phyloP scores from a whole-genome alignment of 1,139 yeast genomes.

The Magnusiomyces clavatus region DNA sequence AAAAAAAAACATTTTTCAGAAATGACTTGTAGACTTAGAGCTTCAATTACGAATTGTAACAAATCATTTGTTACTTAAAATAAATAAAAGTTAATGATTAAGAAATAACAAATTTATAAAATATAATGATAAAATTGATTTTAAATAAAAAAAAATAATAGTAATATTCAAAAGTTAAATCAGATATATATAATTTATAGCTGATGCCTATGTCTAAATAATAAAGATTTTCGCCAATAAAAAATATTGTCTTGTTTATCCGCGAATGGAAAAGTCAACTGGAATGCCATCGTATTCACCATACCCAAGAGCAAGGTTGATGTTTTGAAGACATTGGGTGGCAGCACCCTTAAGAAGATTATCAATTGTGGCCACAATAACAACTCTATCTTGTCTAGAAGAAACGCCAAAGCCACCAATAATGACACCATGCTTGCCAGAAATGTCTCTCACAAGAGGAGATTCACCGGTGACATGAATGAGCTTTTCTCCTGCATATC shows the following conservation, averaged over 20 bases:
- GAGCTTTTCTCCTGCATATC: constrained; percentile 81
- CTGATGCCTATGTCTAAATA: too few relatives aligned
- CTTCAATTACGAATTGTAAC: too few relatives aligned
- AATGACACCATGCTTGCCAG: constrained; percentile 90
- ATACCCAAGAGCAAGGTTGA: constrained; percentile 81
- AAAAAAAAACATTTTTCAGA: too few relatives aligned
- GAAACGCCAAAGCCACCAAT: constrained; percentile 95
- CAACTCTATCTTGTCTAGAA: constrained; percentile 82
- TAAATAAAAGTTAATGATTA: too few relatives aligned
- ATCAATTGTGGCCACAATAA: constrained; percentile 89
- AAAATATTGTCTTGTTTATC: neutral
- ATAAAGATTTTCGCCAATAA: too few relatives aligned
- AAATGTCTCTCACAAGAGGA: constrained; percentile 83
- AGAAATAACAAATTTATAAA: neutral
- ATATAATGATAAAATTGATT: neutral
- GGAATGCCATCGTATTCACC: constrained; percentile 96
- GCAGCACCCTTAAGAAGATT: constrained; percentile 97
- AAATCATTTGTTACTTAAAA: too few relatives aligned
- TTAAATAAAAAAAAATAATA: constrained; percentile 5
- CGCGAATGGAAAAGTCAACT: neutral
- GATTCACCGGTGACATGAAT: constrained; percentile 83
- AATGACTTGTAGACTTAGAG: too few relatives aligned
- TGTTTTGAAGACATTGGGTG: constrained; percentile 94
- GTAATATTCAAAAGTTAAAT: too few relatives aligned
- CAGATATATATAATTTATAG: too few relatives aligned